Conservation (phyloP, 139 green algal species). For the Eudorina sp. region DNA sequence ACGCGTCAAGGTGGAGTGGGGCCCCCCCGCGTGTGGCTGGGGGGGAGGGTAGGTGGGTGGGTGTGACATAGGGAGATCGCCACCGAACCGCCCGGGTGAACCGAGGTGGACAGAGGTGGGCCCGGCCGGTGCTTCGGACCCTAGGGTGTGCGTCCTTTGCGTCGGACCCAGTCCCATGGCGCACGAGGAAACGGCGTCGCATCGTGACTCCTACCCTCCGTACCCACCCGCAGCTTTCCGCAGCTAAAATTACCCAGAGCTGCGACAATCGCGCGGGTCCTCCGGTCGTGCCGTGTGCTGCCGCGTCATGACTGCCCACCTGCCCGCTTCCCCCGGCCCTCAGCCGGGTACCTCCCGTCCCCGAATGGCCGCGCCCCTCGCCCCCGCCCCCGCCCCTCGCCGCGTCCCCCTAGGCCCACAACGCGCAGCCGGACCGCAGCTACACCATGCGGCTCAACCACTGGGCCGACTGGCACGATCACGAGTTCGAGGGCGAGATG, state of each 20-base stretch:
- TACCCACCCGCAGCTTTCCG: not conserved
- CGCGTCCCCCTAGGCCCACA: conserved; percentile 28
- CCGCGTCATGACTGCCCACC: too few relatives aligned
- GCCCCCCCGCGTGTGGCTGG: not conserved
- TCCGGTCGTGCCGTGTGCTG: too few relatives aligned
- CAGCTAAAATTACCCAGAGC: too few relatives aligned
- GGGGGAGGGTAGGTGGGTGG: not conserved
- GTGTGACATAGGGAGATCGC: not conserved
- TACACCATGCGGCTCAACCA: conserved; percentile 41
- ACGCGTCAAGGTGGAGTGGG: conserved; percentile 7
- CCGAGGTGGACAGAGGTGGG: too few relatives aligned
- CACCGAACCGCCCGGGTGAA: too few relatives aligned
- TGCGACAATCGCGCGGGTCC: too few relatives aligned
- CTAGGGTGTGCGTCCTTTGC: too few relatives aligned
- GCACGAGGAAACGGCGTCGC: too few relatives aligned
- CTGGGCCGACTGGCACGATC: conserved; percentile 57
- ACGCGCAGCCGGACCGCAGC: conserved; percentile 32
- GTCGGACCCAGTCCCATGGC: too few relatives aligned
- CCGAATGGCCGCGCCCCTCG: too few relatives aligned
- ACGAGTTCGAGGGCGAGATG: conserved; percentile 29
- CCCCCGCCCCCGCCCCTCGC: not conserved
- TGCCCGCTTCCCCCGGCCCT: not conserved
- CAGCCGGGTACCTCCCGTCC: too few relatives aligned
- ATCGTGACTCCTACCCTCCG: not conserved
- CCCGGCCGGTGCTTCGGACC: too few relatives aligned